Evolutionary conservation across 2,329 filamentous ascomycete species (phyloP), one percentile per base, ranked within the genome.

Genomic region (Beauveria caledonica): DNA sequence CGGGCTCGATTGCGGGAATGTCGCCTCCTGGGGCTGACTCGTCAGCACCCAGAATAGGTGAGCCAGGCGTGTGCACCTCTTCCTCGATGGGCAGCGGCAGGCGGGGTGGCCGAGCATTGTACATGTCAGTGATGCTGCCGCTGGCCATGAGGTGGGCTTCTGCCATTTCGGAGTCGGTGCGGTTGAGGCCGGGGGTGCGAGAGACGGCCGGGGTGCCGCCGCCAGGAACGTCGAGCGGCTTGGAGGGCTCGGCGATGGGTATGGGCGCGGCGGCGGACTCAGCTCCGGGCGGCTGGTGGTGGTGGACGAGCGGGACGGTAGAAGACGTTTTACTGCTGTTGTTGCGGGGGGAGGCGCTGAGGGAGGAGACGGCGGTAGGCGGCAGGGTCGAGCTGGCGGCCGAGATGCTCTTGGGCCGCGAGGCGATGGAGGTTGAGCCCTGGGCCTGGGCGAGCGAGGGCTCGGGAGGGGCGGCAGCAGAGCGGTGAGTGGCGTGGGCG

Each of bases 51-150:
- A 93, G 84, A 64, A 96, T 93, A 58, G 93, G 93, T 49, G 92
- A 97, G 27, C 92, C 92, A 1, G 93, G 93, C 1, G 89, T 91
- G 67, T 94, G 87, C 15, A 89, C 83, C 71, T 96, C 92, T 77
- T 97, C 90, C 68, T 95, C 92, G 68, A 97, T 97, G 59, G 93
- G 92, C 62, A 97, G 83, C 62, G 93, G 93, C 68, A 97, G 79
- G 63, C 93, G 88, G 55, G 93, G 93, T 50, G 93, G 93, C n/a
- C 88, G 82, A 62, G 81, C 78, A 68, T 83, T 75, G 68, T 86
- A 87, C 77, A 86, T 81, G 66, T 85, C 83, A 64, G 84, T 85
- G 65, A 86, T 73, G 68, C 84, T 86, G 72, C 74, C 81, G 64
- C 80, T 80, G 60, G 78, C 74, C 54, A 80, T 71, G 63, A 80